Conservation (phyloP, 495 filamentous ascomycete species). For the Oleoguttula mirabilis region DNA sequence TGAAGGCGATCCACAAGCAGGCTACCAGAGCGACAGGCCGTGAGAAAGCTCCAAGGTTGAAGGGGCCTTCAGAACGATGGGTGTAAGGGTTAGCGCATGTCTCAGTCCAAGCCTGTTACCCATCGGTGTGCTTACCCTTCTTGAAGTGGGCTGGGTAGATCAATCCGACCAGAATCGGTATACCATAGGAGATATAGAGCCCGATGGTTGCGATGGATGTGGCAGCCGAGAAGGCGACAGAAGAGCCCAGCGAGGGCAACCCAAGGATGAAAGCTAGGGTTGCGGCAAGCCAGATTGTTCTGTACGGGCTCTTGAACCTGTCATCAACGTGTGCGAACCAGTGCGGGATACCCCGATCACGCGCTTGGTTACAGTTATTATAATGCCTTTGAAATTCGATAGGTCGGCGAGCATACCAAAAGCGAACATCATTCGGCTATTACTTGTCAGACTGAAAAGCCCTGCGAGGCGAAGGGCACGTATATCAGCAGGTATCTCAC, state of each 20-base stretch:
- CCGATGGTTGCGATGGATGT: conserved; percentile 54
- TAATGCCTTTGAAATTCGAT: neutral
- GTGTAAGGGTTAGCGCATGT: no score
- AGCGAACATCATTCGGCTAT: conserved; percentile 55
- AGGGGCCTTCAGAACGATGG: no score
- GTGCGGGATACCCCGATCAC: conserved; percentile 37
- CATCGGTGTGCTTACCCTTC: no score
- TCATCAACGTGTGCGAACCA: conserved; percentile 35
- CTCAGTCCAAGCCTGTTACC: no score
- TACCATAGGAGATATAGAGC: conserved; percentile 52
- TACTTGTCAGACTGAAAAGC: conserved; percentile 47
- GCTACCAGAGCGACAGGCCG: conserved; percentile 42
- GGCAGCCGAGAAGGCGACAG: conserved; percentile 49
- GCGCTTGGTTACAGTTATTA: conserved; percentile 1
- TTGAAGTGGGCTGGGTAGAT: conserved; percentile 31
- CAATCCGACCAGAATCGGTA: conserved; percentile 48
- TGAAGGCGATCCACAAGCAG: conserved; percentile 41
- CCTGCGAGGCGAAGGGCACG: no score
- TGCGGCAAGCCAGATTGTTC: conserved; percentile 46
- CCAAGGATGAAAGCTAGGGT: conserved; percentile 46
- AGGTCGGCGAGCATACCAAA: conserved; percentile 28
- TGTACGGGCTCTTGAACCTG: conserved; percentile 39
- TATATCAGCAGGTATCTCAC: no score
- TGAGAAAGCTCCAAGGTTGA: conserved; percentile 43
- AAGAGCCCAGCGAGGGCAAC: conserved; percentile 47